A percentile compares a stretch with the other conserved stretches of the same genome.
These are phyloP conservation scores for Salix suchowensis DNA, from an alignment of 345 rosid genomes.

Conservation along the genomic window DNA sequence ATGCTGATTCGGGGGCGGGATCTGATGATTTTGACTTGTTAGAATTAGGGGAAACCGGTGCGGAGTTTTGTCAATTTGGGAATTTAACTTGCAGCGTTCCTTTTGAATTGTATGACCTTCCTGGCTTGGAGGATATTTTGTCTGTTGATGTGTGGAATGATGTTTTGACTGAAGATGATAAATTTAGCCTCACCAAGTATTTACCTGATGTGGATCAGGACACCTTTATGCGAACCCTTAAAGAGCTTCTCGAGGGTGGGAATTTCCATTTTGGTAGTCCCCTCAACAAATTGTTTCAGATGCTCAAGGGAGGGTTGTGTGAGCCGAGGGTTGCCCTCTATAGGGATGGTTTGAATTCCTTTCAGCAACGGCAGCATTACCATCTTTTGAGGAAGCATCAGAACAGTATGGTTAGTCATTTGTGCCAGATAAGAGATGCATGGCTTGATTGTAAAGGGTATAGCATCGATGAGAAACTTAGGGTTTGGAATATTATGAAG, in stretches of 20 bases:
- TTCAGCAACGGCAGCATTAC: constrained; percentile 68
- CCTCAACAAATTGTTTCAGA: constrained; percentile 64
- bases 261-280: constrained; percentile 95
- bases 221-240: constrained; percentile 57
- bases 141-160: constrained; percentile 97
- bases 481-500: constrained; percentile 74
- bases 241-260: constrained; percentile 66
- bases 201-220: constrained; percentile 85
- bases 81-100: constrained; percentile 78
- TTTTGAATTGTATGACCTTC: constrained; percentile 82
- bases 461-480: constrained; percentile 82
- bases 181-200: constrained; percentile 57
- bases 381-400: constrained; percentile 82
- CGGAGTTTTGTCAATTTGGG: constrained; percentile 87
- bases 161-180: constrained; percentile 73
- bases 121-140: constrained; percentile 63
- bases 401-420: constrained; percentile 63
- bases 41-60: constrained; percentile 82
- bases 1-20: constrained; percentile 95
- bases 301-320: constrained; percentile 90
- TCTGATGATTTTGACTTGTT: constrained; percentile 94
- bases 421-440: constrained; percentile 85
- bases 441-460: constrained; percentile 80
- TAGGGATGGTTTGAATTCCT: constrained; percentile 65
- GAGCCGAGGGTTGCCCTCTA: constrained; percentile 94